Conservation (phyloP, 2,329 filamentous ascomycete genomes). For the Chaetomiaceae sp. region DNA sequence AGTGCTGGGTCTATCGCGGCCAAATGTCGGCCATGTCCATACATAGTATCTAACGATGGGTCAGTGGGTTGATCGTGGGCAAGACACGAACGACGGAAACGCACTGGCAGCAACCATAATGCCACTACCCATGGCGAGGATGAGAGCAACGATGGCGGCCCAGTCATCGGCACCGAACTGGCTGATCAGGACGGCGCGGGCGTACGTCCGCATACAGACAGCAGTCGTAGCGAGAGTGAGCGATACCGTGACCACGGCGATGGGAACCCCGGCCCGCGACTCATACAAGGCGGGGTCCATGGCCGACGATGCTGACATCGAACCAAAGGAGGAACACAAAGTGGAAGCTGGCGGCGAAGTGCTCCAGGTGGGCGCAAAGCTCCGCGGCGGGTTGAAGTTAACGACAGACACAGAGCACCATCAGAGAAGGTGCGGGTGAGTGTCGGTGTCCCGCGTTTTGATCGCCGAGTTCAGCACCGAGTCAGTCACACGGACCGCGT, state of each 20-base stretch:
- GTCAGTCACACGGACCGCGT: conserved; percentile 3
- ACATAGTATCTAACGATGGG: conserved; percentile 14
- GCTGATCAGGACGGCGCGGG: conserved; percentile 19
- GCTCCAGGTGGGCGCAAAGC: neutral
- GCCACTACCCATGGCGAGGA: conserved; percentile 20
- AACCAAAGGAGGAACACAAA: conserved; percentile 9
- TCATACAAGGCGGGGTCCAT: conserved; percentile 15
- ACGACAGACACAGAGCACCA: neutral
- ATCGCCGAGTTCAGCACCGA: neutral
- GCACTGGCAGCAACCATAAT: conserved; percentile 17
- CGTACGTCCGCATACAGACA: conserved; percentile 20
- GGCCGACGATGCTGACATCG: neutral
- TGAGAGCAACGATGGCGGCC: conserved; percentile 19
- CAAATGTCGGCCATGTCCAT: conserved; percentile 22
- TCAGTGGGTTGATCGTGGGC: neutral
- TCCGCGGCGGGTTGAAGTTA: conserved; percentile 1
- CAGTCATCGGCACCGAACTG: conserved; percentile 25
- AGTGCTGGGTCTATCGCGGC: conserved; percentile 8
- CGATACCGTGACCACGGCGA: conserved; percentile 19
- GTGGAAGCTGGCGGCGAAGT: neutral
- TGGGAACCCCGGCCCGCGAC: conserved; percentile 18
- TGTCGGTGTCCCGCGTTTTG: too few relatives aligned
- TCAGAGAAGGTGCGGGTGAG: neutral
- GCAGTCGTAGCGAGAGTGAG: conserved; percentile 15
- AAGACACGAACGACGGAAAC: neutral